Evolutionary conservation across 2,329 filamentous ascomycete genomes (phyloP).

Genomic region (Fusarium verticillioides): DNA sequence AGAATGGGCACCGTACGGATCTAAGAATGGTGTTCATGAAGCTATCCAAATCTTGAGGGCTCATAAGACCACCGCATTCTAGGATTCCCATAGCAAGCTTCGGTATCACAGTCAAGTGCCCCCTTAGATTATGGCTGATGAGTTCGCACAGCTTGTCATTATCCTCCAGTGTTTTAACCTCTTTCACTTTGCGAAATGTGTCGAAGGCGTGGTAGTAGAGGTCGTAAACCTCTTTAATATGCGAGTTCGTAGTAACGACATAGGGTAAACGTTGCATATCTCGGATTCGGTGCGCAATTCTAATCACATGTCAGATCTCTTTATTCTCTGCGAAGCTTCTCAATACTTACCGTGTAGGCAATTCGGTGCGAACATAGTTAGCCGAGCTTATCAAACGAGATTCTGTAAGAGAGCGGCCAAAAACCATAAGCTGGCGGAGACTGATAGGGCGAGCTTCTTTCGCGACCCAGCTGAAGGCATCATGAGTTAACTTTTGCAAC

Average conservation of each 20-base stretch:
- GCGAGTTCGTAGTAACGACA: constrained; percentile 92
- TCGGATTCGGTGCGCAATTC: constrained; percentile 91
- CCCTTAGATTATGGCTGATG: constrained; percentile 81
- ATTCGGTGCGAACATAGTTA: constrained; percentile 96
- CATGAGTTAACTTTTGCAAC: constrained; percentile 30
- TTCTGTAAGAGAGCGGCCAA: constrained; percentile 93
- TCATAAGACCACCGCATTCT: constrained; percentile 86
- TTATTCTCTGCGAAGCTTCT: not conserved
- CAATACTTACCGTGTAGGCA: constrained; percentile 70
- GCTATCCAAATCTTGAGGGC: constrained; percentile 82
- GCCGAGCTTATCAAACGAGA: constrained; percentile 89
- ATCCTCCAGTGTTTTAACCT: constrained; percentile 86
- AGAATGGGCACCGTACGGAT: constrained; percentile 70
- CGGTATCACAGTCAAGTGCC: constrained; percentile 93
- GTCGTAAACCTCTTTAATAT: constrained; percentile 95
- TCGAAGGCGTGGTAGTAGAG: constrained; percentile 98
- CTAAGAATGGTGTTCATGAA: constrained; percentile 96
- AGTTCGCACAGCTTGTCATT: constrained; percentile 88
- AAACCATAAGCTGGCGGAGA: constrained; percentile 95
- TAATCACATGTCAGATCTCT: constrained; percentile 50
- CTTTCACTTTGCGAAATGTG: constrained; percentile 82
- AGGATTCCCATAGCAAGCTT: constrained; percentile 94
- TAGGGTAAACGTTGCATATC: constrained; percentile 98
- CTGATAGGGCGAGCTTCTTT: constrained; percentile 95
- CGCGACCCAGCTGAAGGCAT: constrained; percentile 80